Evolutionary conservation across 768 basidiomycete genomes (phyloP), one percentile per base, ranked within the genome.

Genomic region (Leccinum aurantiacum): DNA sequence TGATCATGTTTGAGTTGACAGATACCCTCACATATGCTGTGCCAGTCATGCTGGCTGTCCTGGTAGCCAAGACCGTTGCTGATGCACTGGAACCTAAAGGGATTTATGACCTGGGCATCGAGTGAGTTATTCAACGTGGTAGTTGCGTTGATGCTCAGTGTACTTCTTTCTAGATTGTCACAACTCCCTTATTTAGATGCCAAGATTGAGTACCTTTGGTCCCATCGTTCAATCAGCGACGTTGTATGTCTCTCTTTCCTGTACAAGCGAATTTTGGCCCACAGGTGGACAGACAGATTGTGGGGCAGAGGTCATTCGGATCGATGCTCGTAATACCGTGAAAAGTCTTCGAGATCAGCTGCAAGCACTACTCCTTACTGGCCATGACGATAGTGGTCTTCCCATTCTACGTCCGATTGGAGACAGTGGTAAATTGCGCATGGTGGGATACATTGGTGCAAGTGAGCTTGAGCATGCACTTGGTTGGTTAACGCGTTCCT

Each of bases 71-170:
- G 61, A 73, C 73, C 11, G 68, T 76, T 44, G 72, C 75, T 48
- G 64, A 75, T 67, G 65, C 63, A 55, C 59, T 74, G 58, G 66
- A 76, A 41, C 91, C 91, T 3, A 93, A 95, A 69, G 95, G 95
- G 9, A 98, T 99, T 57, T 99, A 98, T 70, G 97, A 99, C 73
- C 84, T 98, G 38, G 93, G 93, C 59, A 98, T 98, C 57, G 93
- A 95, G 79, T 88, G 50, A 59, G 67, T 2, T 44, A 17, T 37
- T 60, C 58, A 14, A 22, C 17, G 13, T 54, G 8, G 57, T 51
- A 11, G 25, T 31, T 11, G 8, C 19, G 31, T 6, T 27, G 31
- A 8, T 61, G 14, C 13, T 62, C 48, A 60, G 17, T 31, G 14
- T 27, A 38, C 54, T 37, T 44, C 11, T 48, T 53, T 46, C 31